A percentile compares a stretch with the other conserved stretches of the same genome.
Evolutionary conservation across 1,284 basidiomycete species (phyloP).

Genomic region (Stereum hirsutum): DNA sequence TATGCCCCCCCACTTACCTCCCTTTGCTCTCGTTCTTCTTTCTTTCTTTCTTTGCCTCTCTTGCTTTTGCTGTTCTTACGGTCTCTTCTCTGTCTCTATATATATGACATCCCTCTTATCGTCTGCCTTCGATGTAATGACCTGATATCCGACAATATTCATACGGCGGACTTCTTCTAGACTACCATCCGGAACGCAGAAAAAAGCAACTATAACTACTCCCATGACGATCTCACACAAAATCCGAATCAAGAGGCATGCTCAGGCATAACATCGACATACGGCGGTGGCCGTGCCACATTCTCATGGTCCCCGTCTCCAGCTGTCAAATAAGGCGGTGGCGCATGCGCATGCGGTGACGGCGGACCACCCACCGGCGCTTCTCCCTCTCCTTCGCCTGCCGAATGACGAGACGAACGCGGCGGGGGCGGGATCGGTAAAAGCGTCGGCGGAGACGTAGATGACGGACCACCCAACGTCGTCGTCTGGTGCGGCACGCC

Average conservation of each 20-base stretch:
- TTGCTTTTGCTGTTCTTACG: slow-evolving; percentile 14
- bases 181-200: too few species aligned
- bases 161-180: too few species aligned
- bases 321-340: slow-evolving; percentile 46
- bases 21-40: slow-evolving; percentile 12
- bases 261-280: slow-evolving; percentile 32
- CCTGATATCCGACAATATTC: too few species aligned
- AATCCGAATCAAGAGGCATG: too few species aligned
- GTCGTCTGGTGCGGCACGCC: slow-evolving; percentile 32
- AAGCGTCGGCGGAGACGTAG: slow-evolving; percentile 29
- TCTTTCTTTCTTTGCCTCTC: slow-evolving; percentile 15
- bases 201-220: too few species aligned
- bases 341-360: slow-evolving; percentile 27
- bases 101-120: slow-evolving; percentile 17
- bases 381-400: slow-evolving; percentile 3
- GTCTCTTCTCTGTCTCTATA: slow-evolving; percentile 20
- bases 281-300: slow-evolving; percentile 45
- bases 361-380: slow-evolving; percentile 9
- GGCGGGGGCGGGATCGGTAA: slow-evolving; percentile 14
- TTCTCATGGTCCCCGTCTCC: slow-evolving; percentile 32
- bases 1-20: slow-evolving; percentile 14
- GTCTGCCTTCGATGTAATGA: slow-evolving; percentile 23
- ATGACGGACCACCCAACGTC: slow-evolving; percentile 18
- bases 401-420: not conserved
- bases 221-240: too few species aligned